Percentiles rank a stretch among this genome's conserved stretches.
Conservation (phyloP, 179 eudicot genomes). For the Patellifolia procumbens region DNA sequence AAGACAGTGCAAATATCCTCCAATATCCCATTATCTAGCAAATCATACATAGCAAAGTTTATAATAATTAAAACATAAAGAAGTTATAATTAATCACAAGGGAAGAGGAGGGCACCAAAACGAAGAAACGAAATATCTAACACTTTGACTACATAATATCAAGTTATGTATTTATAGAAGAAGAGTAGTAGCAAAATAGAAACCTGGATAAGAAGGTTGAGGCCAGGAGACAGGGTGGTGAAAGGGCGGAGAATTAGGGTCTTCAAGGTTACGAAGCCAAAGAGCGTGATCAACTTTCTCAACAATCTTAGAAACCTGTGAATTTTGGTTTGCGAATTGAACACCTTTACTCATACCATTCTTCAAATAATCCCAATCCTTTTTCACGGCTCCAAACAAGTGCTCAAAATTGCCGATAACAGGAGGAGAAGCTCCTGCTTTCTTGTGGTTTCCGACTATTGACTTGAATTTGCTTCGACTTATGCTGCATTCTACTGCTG, state of each 20-base stretch:
- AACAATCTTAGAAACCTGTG: slow-evolving; percentile 46
- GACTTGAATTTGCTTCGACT: slow-evolving; percentile 10
- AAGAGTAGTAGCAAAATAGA: background rate
- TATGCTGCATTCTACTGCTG: background rate
- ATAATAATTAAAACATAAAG: too few species aligned
- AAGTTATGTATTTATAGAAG: background rate
- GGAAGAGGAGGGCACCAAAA: too few species aligned
- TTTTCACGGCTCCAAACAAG: slow-evolving; percentile 51
- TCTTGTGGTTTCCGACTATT: slow-evolving; percentile 8
- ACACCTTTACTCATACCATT: slow-evolving; percentile 40
- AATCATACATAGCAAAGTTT: too few species aligned
- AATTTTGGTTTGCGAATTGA: slow-evolving; percentile 53
- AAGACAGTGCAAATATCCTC: too few species aligned
- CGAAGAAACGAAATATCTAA: too few species aligned
- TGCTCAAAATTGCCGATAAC: slow-evolving; percentile 48
- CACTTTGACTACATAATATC: too few species aligned
- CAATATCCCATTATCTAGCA: too few species aligned
- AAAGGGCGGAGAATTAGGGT: slow-evolving; percentile 38
- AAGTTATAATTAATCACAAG: too few species aligned
- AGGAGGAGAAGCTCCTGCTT: slow-evolving; percentile 23
- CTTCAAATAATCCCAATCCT: slow-evolving; percentile 61
- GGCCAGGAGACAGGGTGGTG: slow-evolving; percentile 53
- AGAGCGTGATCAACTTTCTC: slow-evolving; percentile 55
- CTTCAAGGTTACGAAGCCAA: slow-evolving; percentile 77
- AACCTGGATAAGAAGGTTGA: slow-evolving; percentile 79